Evolutionary conservation across 2,329 filamentous ascomycete species (phyloP), one percentile per base, ranked within the genome.

Genomic region (Emmonsia crescens): DNA sequence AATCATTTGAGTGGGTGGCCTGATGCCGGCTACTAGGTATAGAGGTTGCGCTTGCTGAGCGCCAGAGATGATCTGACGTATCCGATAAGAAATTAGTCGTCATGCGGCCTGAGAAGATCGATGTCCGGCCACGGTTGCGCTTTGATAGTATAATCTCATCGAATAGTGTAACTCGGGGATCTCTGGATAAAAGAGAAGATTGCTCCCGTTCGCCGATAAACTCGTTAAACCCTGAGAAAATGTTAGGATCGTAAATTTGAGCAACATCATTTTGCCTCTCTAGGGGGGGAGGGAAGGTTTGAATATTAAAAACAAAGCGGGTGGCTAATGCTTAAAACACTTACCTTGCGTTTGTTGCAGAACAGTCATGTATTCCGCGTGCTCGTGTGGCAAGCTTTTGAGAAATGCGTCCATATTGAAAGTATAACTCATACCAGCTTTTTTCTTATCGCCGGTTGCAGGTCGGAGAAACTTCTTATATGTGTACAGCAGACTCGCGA

Each of bases 391-490:
- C 64, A 88, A 76, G 67, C 83, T 86, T 70, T 81, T 83, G 65
- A 86, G 73, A 68, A 87, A 88, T 3, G 82, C 82, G 52, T 87
- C 84, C 78, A 85, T 83, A 70, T 87, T 85, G 75, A 88, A 88
- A 62, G 79, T 79, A 67, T 86, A 87, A 29, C 82, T 74, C 71
- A 86, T 74, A 2, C 85, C 85, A 12, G 80, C 77, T 69, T 85
- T 87, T 71, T 83, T 85, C 66, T 84, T 82, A 59, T 86, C 83
- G 29, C 82, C 80, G 10, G 76, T 80, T 19, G 85, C 80, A 4
- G 84, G 82, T 27, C 79, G 72, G 63, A 88, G 77, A 68, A 81
- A 87, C 66, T 83, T 83, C 61, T 86, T 82, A 69, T 88, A 88
- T 0, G 85, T 88, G 73, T 87, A 88, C 65, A 88, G 79, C 62